Base-by-base conservation (phyloP, 352 stramenopile genomes). In the Phytopythium mirpurense region DNA sequence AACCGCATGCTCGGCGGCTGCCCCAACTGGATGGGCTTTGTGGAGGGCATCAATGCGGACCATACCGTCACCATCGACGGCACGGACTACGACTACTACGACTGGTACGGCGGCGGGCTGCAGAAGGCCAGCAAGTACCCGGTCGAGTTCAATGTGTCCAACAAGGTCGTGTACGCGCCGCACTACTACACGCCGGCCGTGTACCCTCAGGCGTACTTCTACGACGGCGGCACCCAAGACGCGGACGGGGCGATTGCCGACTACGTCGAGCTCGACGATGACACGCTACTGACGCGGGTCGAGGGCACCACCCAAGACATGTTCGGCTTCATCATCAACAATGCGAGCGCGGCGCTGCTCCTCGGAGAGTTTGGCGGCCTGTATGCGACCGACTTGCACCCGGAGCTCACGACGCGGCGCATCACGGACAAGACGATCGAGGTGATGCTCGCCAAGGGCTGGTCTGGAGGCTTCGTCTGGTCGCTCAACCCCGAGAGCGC, bases 141-240 rank as follows among this genome's bases (percentile, higher is more conserved):
- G 1, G 43, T 87, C 12, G 70, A 72, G 15, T 80, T 89, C 53
- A 60, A 51, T 10, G 59, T 71, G 10, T 40, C 65, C 8, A 62
- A 86, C 56, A 91, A 91, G 50, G 62, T 91, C n/a, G 81, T 91
- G 7, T 91, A 83, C 46, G 81, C 78, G 2, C 81, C 81, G 27
- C 81, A 91, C 60, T 91, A 86, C 55, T 83, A 85, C 63, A 86
- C 74, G 5, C 74, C 80, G 2, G 71, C 73, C 1, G 75, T 86
- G 53, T 86, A 78, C 24, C 76, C 76, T 0, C 67, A 86, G 49
- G 18, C 52, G 19, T 89, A 89, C 41, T 81, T 89, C 21, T 87
- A 74, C 44, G 59, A 71, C 24, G 70, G 67, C 0, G 74, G 74
- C 18, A 82, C 60, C 1, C 44, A 70, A 7, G 65, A 47, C 9